phyloP scores from a whole-genome alignment of 345 rosid species.

The Citrus maxima region DNA sequence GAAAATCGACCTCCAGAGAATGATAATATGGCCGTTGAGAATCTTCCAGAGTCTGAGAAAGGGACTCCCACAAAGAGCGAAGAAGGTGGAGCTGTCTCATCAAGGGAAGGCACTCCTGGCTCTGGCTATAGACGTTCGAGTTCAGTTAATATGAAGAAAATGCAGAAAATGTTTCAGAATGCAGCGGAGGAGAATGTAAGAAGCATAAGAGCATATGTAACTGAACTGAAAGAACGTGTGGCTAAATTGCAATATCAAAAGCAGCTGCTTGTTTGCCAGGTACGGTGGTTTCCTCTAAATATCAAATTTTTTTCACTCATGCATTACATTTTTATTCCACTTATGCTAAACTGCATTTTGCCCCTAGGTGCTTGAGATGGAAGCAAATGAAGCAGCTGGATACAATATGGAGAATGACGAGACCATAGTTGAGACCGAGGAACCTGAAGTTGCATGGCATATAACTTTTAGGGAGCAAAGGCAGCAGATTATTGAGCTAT shows the following conservation, averaged over 20 bases:
- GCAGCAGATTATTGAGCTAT: slow-evolving; percentile 86
- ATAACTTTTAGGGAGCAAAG: slow-evolving; percentile 81
- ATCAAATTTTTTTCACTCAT: not conserved
- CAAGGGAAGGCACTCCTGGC: slow-evolving; percentile 76
- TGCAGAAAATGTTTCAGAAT: slow-evolving; percentile 98
- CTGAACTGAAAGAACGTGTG: slow-evolving; percentile 92
- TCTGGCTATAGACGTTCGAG: slow-evolving; percentile 74
- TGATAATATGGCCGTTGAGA: slow-evolving; percentile 41
- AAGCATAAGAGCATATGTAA: slow-evolving; percentile 88
- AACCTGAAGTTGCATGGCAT: slow-evolving; percentile 79
- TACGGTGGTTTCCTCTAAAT: slow-evolving; percentile 11
- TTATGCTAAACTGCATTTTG: not conserved
- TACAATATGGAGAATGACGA: slow-evolving; percentile 61
- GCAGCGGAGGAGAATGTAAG: slow-evolving; percentile 99
- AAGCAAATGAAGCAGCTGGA: slow-evolving; percentile 96
- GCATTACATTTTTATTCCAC: not conserved
- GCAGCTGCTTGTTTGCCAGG: slow-evolving; percentile 99
- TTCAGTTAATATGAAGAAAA: slow-evolving; percentile 95
- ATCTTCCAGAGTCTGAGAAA: slow-evolving; percentile 49
- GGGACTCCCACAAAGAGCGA: slow-evolving; percentile 76
- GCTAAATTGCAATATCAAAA: slow-evolving; percentile 98
- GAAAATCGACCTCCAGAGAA: slow-evolving; percentile 86
- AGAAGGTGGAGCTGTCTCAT: slow-evolving; percentile 77
- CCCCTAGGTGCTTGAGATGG: slow-evolving; percentile 91
- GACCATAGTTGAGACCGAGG: slow-evolving; percentile 38